Evolutionary conservation across 139 green algal species (phyloP), one percentile per base, ranked within the genome.

Genomic region (Chlorella ohadii): DNA sequence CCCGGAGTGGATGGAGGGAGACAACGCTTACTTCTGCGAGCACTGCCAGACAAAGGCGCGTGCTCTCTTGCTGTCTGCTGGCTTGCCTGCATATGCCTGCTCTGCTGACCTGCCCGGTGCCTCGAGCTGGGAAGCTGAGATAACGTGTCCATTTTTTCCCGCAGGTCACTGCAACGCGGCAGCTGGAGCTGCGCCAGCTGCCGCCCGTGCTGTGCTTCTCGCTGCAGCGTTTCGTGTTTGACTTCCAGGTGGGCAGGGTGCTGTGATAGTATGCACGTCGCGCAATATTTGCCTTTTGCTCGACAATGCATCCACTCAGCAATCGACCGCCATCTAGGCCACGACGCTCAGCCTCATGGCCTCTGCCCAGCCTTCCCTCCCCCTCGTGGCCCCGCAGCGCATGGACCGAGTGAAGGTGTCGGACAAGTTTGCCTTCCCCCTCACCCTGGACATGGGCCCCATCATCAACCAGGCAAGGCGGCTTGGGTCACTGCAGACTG

Each of bases 141-240:
- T n/a, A n/a, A n/a, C n/a, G n/a, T n/a, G n/a, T n/a, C n/a, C n/a
- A n/a, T n/a, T n/a, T n/a, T 47, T 16, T 11, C 25, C 47, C 17
- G 72, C 95, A 95, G 84, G 51, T 61, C 38, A 92, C 97, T 74
- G 96, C 96, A n/a, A 91, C 81, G 2, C 89, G 96, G 2, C 90
- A 90, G 81, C 86, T 94, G 85, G 82, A 79, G 66, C 87, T 98
- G 44, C 85, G 87, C 20, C 68, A 41, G 28, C 82, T 98, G 79
- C 96, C 96, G 33, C 96, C 94, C 11, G 90, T 95, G 84, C 86
- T 98, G 23, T 95, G 94, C 83, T 63, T 98, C 64, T 91, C 92
- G 11, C 92, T 98, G 64, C 94, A 98, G 91, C 93, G 96, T 68
- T 98, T 98, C 78, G 94, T 98, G 23, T 98, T 97, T 86, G 93